These are phyloP conservation scores for Aristolochia californica DNA, from an alignment of 164 flowering plant genomes.

Conservation along the genomic window DNA sequence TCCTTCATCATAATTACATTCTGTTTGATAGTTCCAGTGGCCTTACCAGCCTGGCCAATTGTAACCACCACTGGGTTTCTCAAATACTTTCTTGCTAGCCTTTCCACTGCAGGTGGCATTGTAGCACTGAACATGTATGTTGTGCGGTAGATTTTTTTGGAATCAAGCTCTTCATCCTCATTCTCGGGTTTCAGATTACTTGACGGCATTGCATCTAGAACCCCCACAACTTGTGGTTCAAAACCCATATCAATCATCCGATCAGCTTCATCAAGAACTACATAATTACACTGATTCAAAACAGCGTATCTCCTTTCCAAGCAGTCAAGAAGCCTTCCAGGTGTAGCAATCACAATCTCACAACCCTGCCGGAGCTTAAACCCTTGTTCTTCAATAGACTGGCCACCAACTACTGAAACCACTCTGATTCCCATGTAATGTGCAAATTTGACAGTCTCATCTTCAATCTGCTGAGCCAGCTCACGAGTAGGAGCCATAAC, in stretches of 20 bases:
- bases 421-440: constrained; percentile 73
- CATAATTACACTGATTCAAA: constrained; percentile 76
- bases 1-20: constrained; percentile 72
- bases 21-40: constrained; percentile 73
- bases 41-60: constrained; percentile 88
- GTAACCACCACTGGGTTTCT: constrained; percentile 90
- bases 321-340: constrained; percentile 77
- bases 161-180: constrained; percentile 92
- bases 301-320: constrained; percentile 74
- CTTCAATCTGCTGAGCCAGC: constrained; percentile 90
- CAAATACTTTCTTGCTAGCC: constrained; percentile 84
- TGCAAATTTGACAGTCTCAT: constrained; percentile 79
- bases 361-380: constrained; percentile 76
- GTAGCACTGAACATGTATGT: constrained; percentile 97
- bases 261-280: constrained; percentile 93
- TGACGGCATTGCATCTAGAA: constrained; percentile 87
- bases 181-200: constrained; percentile 88
- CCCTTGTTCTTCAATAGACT: constrained; percentile 84
- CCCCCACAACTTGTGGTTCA: constrained; percentile 83
- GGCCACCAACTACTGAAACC: constrained; percentile 85
- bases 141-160: constrained; percentile 70
- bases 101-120: constrained; percentile 87
- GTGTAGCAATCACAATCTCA: constrained; percentile 85
- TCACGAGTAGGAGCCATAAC: constrained; percentile 95
- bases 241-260: constrained; percentile 96